A percentile compares a stretch with the other conserved stretches of the same genome.
These are phyloP conservation scores for Trichoderma sp. DNA, from an alignment of 2,329 filamentous ascomycete species.

Conservation along the genomic window DNA sequence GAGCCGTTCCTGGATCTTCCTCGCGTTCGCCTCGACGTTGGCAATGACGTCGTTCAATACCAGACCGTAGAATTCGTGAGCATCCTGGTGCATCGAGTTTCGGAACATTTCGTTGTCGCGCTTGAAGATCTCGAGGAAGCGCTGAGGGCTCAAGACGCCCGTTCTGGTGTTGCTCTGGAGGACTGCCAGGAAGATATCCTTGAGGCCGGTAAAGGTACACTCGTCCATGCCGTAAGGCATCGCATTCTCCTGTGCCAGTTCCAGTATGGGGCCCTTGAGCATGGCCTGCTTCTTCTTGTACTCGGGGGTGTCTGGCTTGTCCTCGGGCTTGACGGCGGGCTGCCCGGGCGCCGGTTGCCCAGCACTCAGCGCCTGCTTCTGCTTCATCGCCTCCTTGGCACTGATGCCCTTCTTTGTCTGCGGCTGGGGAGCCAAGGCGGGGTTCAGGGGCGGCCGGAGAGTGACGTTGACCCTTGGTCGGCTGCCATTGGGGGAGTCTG, in stretches of 20 bases:
- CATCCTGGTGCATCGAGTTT: conserved; percentile 96
- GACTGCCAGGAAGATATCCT: conserved; percentile 93
- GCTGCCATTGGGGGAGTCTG: conserved; percentile 67
- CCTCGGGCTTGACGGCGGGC: conserved; percentile 70
- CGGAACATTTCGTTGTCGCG: conserved; percentile 97
- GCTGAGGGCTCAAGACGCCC: conserved; percentile 87
- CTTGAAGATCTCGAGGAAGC: conserved; percentile 91
- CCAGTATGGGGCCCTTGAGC: conserved; percentile 81
- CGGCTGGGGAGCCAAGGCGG: conserved; percentile 45
- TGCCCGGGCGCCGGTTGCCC: conserved; percentile 58
- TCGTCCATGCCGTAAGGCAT: conserved; percentile 88
- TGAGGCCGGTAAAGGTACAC: conserved; percentile 89
- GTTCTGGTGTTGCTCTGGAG: conserved; percentile 79
- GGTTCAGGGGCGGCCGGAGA: conserved; percentile 59
- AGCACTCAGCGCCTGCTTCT: conserved; percentile 56
- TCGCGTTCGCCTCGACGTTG: conserved; percentile 87
- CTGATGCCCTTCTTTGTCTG: conserved; percentile 57
- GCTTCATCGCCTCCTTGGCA: conserved; percentile 59
- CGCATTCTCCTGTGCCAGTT: conserved; percentile 79
- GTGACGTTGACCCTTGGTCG: conserved; percentile 61
- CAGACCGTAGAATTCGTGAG: conserved; percentile 93
- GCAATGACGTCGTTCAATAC: conserved; percentile 95
- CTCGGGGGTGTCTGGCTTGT: conserved; percentile 91
- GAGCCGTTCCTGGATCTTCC: conserved; percentile 58
- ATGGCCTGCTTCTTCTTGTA: conserved; percentile 98